These are phyloP conservation scores for Shiraia sp. DNA, from an alignment of 2,329 filamentous ascomycete genomes.

Conservation along the genomic window DNA sequence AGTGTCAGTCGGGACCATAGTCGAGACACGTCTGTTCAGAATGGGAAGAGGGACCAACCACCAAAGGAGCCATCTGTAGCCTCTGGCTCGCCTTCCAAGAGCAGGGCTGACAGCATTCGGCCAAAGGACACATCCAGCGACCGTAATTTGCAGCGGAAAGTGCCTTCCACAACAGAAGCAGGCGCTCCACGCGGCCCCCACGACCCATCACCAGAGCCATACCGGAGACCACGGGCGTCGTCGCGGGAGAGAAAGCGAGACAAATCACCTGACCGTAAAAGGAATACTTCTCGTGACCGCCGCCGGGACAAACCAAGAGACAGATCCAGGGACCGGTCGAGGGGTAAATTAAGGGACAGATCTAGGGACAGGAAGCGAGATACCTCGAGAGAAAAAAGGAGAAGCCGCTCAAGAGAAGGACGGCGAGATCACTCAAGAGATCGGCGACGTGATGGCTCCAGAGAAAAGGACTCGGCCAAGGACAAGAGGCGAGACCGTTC, in stretches of 20 bases:
- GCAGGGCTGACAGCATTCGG: slow-evolving; percentile 14
- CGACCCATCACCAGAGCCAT: slow-evolving; percentile 32
- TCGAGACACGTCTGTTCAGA: slow-evolving; percentile 9
- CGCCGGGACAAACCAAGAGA: slow-evolving; percentile 14
- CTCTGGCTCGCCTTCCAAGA: slow-evolving; percentile 18
- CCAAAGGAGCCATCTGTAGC: slow-evolving; percentile 12
- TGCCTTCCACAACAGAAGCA: slow-evolving; percentile 11
- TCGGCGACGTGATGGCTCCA: slow-evolving; percentile 14
- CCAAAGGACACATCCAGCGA: slow-evolving; percentile 16
- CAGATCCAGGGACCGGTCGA: slow-evolving; percentile 12
- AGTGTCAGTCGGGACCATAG: slow-evolving; percentile 21
- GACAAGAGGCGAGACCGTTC: slow-evolving; percentile 21
- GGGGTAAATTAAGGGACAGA: slow-evolving; percentile 9
- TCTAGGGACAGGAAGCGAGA: slow-evolving; percentile 10
- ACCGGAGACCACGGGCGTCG: slow-evolving; percentile 24
- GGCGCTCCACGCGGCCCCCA: slow-evolving; percentile 10
- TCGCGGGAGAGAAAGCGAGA: slow-evolving; percentile 19
- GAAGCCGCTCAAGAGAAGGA: slow-evolving; percentile 22
- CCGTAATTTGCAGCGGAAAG: slow-evolving; percentile 10
- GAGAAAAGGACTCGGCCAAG: slow-evolving; percentile 13
- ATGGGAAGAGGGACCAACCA: slow-evolving; percentile 12
- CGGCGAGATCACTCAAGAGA: slow-evolving; percentile 22
- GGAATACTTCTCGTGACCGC: slow-evolving; percentile 14
- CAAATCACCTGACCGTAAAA: slow-evolving; percentile 10
- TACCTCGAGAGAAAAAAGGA: slow-evolving; percentile 3